Conservation (phyloP, 306 rosid species). For the peach (Prunus persica) region DNA sequence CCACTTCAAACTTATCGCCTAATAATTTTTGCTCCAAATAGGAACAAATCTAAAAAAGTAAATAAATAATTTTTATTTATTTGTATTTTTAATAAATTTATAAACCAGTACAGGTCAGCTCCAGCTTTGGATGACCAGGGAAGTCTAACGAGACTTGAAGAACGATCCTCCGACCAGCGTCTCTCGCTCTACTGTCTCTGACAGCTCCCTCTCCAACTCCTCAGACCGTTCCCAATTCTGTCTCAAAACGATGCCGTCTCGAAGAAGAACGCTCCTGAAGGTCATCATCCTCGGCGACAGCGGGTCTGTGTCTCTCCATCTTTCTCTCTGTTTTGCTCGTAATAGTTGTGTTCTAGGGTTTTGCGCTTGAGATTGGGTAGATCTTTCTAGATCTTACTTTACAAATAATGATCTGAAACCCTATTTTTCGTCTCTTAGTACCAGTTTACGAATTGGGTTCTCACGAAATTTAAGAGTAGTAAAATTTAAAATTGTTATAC, state of each 20-base stretch:
- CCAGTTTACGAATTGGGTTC: background rate
- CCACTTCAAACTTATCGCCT: too few species aligned
- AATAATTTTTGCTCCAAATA: too few species aligned
- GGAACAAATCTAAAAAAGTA: too few species aligned
- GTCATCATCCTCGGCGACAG: slow-evolving; percentile 99
- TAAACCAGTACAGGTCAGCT: slow-evolving; percentile 15
- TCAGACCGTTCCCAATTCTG: slow-evolving; percentile 26
- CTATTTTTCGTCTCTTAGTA: background rate
- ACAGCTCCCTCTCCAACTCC: slow-evolving; percentile 9
- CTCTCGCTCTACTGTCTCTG: background rate
- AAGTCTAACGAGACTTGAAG: slow-evolving; percentile 22
- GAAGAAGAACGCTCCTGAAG: slow-evolving; percentile 94
- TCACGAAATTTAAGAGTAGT: background rate
- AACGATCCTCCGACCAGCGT: slow-evolving; percentile 19
- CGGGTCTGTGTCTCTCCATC: slow-evolving; percentile 52
- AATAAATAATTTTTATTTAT: too few species aligned
- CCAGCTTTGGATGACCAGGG: slow-evolving; percentile 21
- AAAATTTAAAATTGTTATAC: background rate
- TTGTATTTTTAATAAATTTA: too few species aligned
- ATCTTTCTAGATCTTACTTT: slow-evolving; percentile 36
- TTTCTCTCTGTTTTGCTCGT: background rate
- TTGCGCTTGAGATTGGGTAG: slow-evolving; percentile 14
- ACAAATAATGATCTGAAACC: slow-evolving; percentile 3
- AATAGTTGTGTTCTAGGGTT: slow-evolving; percentile 3
- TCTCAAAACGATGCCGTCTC: slow-evolving; percentile 73